phyloP scores from a whole-genome alignment of 306 rosid species.

The Coriaria nepalensis region DNA sequence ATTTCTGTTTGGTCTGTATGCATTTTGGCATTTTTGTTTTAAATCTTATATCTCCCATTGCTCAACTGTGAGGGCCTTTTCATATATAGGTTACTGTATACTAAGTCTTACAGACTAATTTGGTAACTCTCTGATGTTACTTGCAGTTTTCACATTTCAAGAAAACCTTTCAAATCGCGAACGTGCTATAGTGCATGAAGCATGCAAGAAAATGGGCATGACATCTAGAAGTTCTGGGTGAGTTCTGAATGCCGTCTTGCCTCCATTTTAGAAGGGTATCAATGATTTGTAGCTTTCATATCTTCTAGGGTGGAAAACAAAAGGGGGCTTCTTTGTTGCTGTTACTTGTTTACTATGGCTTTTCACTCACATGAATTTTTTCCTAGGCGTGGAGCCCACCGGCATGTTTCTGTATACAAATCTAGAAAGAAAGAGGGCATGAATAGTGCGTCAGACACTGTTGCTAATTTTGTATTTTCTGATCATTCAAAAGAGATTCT shows the following conservation, averaged over 20 bases:
- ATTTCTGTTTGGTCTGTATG: too few species aligned
- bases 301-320: slow-evolving; percentile 8
- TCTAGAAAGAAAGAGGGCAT: slow-evolving; percentile 14
- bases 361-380: slow-evolving; percentile 14
- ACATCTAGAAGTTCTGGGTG: slow-evolving; percentile 76
- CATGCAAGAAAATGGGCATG: slow-evolving; percentile 42
- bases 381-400: slow-evolving; percentile 30
- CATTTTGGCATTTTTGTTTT: too few species aligned
- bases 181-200: slow-evolving; percentile 50
- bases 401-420: slow-evolving; percentile 32
- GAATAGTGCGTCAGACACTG: slow-evolving; percentile 1
- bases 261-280: too few species aligned
- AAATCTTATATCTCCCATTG: not conserved
- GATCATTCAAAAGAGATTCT: slow-evolving; percentile 31
- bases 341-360: slow-evolving; percentile 5
- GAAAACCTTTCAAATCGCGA: slow-evolving; percentile 31
- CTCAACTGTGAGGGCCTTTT: not conserved
- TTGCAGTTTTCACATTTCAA: slow-evolving; percentile 55
- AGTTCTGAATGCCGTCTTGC: slow-evolving; percentile 20
- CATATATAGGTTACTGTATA: not conserved
- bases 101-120: not conserved
- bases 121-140: slow-evolving; percentile 8
- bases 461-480: slow-evolving; percentile 41
- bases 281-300: slow-evolving; percentile 8
- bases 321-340: slow-evolving; percentile 2